A percentile compares a stretch with the other conserved stretches of the same genome.
These are phyloP conservation scores for Aspergillus glaucus DNA, from an alignment of 2,329 filamentous ascomycete genomes.

Conservation along the genomic window DNA sequence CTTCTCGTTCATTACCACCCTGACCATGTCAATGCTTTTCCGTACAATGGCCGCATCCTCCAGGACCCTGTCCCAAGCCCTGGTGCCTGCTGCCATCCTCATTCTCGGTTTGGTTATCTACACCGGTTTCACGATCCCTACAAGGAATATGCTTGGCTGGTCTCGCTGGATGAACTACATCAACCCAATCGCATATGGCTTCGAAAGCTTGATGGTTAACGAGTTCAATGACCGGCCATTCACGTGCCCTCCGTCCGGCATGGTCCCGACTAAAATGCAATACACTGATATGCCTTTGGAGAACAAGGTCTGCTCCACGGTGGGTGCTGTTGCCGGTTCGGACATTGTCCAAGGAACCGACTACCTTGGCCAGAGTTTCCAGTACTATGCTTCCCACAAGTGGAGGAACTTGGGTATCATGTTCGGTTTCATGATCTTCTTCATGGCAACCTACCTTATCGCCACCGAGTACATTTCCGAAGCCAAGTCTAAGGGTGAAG, in stretches of 20 bases:
- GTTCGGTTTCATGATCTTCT: constrained; percentile 58
- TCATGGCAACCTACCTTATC: constrained; percentile 57
- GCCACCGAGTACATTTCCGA: constrained; percentile 57
- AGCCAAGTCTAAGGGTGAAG: constrained; percentile 69
- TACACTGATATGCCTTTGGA: constrained; percentile 23
- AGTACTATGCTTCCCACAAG: constrained; percentile 53
- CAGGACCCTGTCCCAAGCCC: constrained; percentile 55
- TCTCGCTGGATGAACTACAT: constrained; percentile 78
- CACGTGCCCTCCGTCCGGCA: constrained; percentile 31
- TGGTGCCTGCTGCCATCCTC: constrained; percentile 51
- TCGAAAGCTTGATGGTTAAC: constrained; percentile 75
- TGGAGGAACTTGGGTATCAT: constrained; percentile 68
- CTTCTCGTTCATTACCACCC: constrained; percentile 64
- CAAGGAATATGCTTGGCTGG: constrained; percentile 66
- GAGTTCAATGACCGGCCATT: constrained; percentile 67
- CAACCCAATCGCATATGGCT: constrained; percentile 72
- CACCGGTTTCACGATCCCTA: constrained; percentile 43
- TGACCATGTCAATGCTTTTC: constrained; percentile 84
- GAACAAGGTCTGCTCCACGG: constrained; percentile 52
- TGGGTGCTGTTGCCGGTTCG: constrained; percentile 53
- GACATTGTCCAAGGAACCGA: constrained; percentile 50
- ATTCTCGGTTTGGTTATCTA: constrained; percentile 42
- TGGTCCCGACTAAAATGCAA: constrained; percentile 32
- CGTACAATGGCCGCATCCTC: constrained; percentile 72
- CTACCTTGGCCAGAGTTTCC: constrained; percentile 51